Percentiles rank a stretch among this genome's conserved stretches.
Evolutionary conservation across 768 basidiomycete genomes (phyloP).

Genomic region (Rhizopogon roseolus): DNA sequence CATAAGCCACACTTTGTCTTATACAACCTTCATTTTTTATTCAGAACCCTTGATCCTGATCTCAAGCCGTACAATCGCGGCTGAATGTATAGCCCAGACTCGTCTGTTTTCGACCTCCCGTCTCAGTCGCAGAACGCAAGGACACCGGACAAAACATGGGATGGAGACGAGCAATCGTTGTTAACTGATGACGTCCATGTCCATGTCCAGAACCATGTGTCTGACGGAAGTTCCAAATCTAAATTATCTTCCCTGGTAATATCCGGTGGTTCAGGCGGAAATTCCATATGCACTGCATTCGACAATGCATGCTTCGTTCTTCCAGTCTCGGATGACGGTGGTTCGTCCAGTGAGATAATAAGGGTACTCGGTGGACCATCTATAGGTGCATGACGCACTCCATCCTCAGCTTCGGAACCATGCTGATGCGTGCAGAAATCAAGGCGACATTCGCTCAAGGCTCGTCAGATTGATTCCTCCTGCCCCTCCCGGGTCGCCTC

Average conservation of each 20-base stretch:
- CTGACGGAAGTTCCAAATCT: constrained; percentile 1
- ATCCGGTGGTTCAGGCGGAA: constrained; percentile 94
- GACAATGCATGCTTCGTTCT: constrained; percentile 73
- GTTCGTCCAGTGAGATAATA: constrained; percentile 92
- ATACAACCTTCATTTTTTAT: background rate
- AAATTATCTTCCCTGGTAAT: constrained; percentile 51
- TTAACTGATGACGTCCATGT: background rate
- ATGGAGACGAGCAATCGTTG: background rate
- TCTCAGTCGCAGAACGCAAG: constrained; percentile 27
- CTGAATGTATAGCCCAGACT: constrained; percentile 49
- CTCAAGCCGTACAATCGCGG: constrained; percentile 2
- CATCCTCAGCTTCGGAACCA: constrained; percentile 5
- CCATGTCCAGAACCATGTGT: background rate
- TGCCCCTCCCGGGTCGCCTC: constrained; percentile 50
- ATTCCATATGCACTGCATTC: constrained; percentile 86
- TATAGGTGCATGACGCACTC: constrained; percentile 46
- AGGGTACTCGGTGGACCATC: constrained; percentile 86
- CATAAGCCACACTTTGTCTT: no score
- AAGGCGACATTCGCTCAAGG: constrained; percentile 86
- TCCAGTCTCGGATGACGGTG: constrained; percentile 94
- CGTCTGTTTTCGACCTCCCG: constrained; percentile 74
- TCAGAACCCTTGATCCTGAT: background rate
- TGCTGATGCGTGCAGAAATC: background rate
- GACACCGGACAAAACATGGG: background rate
- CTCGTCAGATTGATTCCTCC: constrained; percentile 83